Conservation (phyloP, 768 basidiomycete genomes). For the Mycena indigotica region DNA sequence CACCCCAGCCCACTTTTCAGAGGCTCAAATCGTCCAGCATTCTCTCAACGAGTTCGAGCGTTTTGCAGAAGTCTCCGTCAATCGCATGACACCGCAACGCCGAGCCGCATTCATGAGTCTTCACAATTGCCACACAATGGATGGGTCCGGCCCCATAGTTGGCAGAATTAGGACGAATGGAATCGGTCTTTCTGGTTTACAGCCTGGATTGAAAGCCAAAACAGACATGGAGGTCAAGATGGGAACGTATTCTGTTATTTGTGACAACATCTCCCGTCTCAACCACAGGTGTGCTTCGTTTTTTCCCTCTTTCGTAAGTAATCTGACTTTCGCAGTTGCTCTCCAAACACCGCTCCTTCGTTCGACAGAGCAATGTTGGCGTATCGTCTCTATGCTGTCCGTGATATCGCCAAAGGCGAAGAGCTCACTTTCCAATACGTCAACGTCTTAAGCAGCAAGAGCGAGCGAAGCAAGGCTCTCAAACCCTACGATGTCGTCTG, state of each 20-base stretch:
- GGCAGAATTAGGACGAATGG: slow-evolving; percentile 40
- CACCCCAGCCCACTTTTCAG: background rate
- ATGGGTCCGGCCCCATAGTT: slow-evolving; percentile 36
- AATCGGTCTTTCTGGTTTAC: slow-evolving; percentile 24
- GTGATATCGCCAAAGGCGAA: slow-evolving; percentile 34
- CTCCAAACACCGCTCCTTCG: slow-evolving; percentile 22
- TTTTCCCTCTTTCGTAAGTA: background rate
- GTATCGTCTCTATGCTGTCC: slow-evolving; percentile 29
- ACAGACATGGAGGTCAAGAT: slow-evolving; percentile 8
- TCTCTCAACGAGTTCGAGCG: slow-evolving; percentile 25
- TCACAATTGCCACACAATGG: slow-evolving; percentile 35
- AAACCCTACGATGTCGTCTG: no score
- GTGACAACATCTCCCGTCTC: slow-evolving; percentile 35
- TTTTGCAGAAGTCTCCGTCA: slow-evolving; percentile 23
- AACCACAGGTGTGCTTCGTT: slow-evolving; percentile 36
- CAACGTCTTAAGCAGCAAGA: slow-evolving; percentile 9
- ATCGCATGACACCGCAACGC: slow-evolving; percentile 31
- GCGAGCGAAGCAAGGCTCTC: slow-evolving; percentile 30
- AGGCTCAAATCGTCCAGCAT: background rate
- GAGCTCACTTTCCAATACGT: slow-evolving; percentile 36
- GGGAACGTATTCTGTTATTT: slow-evolving; percentile 29
- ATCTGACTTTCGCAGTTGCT: slow-evolving; percentile 6
- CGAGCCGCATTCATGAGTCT: no score
- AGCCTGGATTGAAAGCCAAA: no score
- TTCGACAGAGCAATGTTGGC: slow-evolving; percentile 34